Evolutionary conservation across 208 protist species (phyloP).

Genomic region (Leishmania gerbilli): DNA sequence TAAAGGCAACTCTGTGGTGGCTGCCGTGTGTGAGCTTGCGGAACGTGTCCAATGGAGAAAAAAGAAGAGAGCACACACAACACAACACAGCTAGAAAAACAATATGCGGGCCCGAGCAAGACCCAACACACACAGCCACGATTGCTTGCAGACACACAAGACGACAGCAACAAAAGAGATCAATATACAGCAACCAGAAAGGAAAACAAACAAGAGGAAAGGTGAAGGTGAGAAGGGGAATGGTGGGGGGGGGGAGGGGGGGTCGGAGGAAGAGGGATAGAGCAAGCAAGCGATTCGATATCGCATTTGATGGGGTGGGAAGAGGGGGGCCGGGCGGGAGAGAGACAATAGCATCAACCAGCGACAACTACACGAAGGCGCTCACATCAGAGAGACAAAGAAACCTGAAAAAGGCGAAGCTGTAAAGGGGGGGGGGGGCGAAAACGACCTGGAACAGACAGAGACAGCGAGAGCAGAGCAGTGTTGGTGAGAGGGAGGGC

Average conservation of each 20-base stretch:
- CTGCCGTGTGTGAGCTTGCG: not conserved
- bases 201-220: not conserved
- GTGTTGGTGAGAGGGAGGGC: not conserved
- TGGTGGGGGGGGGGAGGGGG: too few relatives aligned
- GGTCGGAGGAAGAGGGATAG: not conserved
- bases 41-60: not conserved
- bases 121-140: not conserved
- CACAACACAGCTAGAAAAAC: not conserved
- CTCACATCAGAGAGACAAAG: conserved; percentile 4
- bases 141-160: not conserved
- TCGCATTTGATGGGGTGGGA: not conserved
- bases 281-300: not conserved
- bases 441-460: not conserved
- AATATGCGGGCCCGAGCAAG: not conserved
- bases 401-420: not conserved
- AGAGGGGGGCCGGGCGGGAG: not conserved
- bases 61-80: not conserved
- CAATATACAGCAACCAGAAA: not conserved
- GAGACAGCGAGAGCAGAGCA: not conserved
- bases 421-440: not conserved
- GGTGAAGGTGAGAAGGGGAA: not conserved
- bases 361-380: not conserved
- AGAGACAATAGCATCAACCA: not conserved
- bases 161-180: not conserved
- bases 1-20: not conserved